phyloP scores from a whole-genome alignment of 2,329 filamentous ascomycete genomes.

The Aspergillus costaricaensis region DNA sequence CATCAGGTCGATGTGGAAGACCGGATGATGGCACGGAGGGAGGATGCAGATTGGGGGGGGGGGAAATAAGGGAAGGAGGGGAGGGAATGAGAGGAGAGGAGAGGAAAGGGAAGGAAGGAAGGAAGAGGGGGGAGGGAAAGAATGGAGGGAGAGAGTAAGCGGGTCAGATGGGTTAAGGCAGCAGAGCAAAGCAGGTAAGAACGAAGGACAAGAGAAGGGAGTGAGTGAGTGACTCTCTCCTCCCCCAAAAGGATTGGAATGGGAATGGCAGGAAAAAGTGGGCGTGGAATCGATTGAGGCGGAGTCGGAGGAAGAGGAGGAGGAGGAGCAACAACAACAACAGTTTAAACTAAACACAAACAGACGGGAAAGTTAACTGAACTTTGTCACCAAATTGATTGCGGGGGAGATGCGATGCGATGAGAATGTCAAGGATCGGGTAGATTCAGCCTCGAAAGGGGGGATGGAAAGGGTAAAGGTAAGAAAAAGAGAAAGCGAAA shows the following conservation, averaged over 20 bases:
- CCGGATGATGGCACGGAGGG: conserved; percentile 24
- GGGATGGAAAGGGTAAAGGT: too few species aligned
- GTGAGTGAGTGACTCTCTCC: background rate
- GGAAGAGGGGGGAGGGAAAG: background rate
- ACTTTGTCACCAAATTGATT: too few species aligned
- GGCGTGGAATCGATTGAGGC: background rate
- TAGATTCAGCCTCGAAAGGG: too few species aligned
- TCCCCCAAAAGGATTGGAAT: too few species aligned
- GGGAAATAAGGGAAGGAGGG: conserved; percentile 14
- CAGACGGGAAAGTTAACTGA: too few species aligned
- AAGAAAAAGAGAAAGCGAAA: too few species aligned
- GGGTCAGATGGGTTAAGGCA: conserved; percentile 10
- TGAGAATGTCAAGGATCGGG: too few species aligned
- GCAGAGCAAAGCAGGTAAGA: background rate
- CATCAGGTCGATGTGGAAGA: conserved; percentile 50
- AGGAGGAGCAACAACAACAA: too few species aligned
- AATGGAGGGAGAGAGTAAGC: conserved; percentile 6
- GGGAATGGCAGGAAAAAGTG: background rate
- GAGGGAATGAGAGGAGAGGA: conserved; percentile 11
- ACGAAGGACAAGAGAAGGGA: background rate
- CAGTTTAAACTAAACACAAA: too few species aligned
- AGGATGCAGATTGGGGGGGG: background rate
- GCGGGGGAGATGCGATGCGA: too few species aligned
- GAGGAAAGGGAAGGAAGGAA: conserved; percentile 15
- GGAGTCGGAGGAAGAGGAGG: too few species aligned